Conservation (phyloP, 2,329 filamentous ascomycete genomes). For the Fusarium sp. region DNA sequence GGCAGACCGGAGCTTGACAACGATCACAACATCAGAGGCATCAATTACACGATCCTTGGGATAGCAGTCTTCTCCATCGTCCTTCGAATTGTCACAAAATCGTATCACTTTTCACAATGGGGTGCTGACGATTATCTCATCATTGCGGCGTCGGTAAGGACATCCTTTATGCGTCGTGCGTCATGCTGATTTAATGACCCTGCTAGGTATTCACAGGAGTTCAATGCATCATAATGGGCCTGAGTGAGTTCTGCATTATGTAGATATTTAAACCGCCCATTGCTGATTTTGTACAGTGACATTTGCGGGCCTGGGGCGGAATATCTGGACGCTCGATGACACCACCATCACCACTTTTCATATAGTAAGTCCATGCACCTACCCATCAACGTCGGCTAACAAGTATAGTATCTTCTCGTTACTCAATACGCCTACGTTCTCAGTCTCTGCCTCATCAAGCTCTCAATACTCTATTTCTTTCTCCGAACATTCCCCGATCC, state of each 20-base stretch:
- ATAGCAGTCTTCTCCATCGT: not conserved
- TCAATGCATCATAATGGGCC: not conserved
- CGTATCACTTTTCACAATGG: not conserved
- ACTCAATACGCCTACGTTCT: not conserved
- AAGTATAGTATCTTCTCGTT: not conserved
- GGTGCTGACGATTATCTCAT: constrained; percentile 2
- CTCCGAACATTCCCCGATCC: not conserved
- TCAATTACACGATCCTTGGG: not conserved
- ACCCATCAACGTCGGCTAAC: accelerated
- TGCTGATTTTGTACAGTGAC: not conserved
- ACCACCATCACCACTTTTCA: not conserved
- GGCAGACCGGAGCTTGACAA: not conserved
- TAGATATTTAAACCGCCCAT: accelerated
- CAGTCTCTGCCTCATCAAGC: not conserved
- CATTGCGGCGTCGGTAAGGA: not conserved
- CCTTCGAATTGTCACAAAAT: not conserved
- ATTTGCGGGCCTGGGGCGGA: not conserved
- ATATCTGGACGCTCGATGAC: not conserved
- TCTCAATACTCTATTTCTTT: constrained; percentile 7
- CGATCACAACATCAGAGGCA: not conserved
- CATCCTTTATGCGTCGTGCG: no score
- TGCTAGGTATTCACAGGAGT: not conserved
- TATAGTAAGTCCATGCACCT: not conserved
- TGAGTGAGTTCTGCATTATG: not conserved
- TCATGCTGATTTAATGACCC: accelerated